phyloP scores from a whole-genome alignment of 2,329 filamentous ascomycete genomes.

The Zalaria sp. region DNA sequence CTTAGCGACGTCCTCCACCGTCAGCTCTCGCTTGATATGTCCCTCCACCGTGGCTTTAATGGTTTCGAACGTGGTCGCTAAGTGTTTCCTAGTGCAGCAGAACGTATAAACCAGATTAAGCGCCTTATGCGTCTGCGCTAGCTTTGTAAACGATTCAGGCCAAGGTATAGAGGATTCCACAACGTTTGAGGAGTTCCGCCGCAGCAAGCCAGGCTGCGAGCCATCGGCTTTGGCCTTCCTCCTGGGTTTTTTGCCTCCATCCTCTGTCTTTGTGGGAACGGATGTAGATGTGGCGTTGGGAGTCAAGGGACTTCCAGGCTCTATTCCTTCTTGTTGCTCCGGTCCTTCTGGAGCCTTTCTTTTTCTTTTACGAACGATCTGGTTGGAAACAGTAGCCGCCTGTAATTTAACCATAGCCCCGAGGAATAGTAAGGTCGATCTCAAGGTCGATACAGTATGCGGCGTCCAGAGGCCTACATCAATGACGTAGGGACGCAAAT shows the following conservation, averaged over 20 bases:
- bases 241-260: slow-evolving; percentile 40
- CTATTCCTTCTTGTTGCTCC: slow-evolving; percentile 5
- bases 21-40: slow-evolving; percentile 58
- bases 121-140: slow-evolving; percentile 68
- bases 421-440: too few relatives aligned
- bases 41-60: slow-evolving; percentile 73
- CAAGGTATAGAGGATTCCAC: slow-evolving; percentile 47
- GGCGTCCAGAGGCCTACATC: too few relatives aligned
- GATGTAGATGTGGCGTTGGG: slow-evolving; percentile 22
- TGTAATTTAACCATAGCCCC: slow-evolving; percentile 30
- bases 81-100: slow-evolving; percentile 80
- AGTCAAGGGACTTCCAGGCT: slow-evolving; percentile 4
- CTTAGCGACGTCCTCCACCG: slow-evolving; percentile 65
- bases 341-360: slow-evolving; percentile 8
- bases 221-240: slow-evolving; percentile 26
- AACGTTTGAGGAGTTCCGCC: slow-evolving; percentile 31
- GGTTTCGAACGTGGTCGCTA: slow-evolving; percentile 82
- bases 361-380: slow-evolving; percentile 31
- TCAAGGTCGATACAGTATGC: too few relatives aligned
- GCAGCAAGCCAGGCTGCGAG: slow-evolving; percentile 16
- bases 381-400: slow-evolving; percentile 34
- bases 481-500: too few relatives aligned
- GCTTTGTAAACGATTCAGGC: slow-evolving; percentile 58
- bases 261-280: slow-evolving; percentile 41
- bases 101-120: slow-evolving; percentile 92